These are phyloP conservation scores for Calonectria multiphialidica DNA, from an alignment of 2,329 filamentous ascomycete species.

Conservation along the genomic window DNA sequence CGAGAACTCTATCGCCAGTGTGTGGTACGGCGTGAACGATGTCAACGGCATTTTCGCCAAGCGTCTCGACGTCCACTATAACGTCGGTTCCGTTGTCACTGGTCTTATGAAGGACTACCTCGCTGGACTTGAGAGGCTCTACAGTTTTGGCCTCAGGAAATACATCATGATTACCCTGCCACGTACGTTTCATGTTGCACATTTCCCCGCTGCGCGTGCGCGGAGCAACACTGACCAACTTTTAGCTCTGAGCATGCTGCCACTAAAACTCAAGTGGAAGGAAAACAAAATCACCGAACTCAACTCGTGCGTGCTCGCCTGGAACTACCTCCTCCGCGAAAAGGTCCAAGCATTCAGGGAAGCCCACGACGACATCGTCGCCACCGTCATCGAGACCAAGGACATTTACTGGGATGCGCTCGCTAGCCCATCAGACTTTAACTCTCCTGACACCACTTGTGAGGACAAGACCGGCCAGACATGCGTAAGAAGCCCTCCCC, in stretches of 20 bases:
- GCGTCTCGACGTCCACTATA: not conserved
- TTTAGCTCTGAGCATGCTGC: slow-evolving; percentile 7
- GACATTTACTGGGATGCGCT: not conserved
- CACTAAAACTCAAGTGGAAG: slow-evolving; percentile 1
- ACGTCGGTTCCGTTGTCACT: not conserved
- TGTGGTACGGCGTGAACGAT: slow-evolving; percentile 12
- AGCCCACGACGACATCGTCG: not conserved
- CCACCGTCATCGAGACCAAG: not conserved
- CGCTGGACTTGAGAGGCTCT: not conserved
- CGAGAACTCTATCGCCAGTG: not conserved
- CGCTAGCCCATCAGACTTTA: not conserved
- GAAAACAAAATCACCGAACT: slow-evolving; percentile 4
- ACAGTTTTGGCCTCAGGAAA: not conserved
- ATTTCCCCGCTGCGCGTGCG: not conserved
- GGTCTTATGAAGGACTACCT: not conserved
- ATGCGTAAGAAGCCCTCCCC: not conserved
- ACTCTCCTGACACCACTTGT: slow-evolving; percentile 7
- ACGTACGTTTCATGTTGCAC: not conserved
- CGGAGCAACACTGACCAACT: not conserved
- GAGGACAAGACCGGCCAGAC: not conserved
- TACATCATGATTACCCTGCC: not conserved
- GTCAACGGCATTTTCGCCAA: slow-evolving; percentile 4
- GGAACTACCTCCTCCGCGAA: slow-evolving; percentile 2
- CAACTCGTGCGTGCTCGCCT: not conserved
- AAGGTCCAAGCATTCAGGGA: not conserved